Percentiles rank a stretch among this genome's conserved stretches.
Evolutionary conservation across 257 asterid genomes (phyloP).

Genomic region (Linderniella brevidens): DNA sequence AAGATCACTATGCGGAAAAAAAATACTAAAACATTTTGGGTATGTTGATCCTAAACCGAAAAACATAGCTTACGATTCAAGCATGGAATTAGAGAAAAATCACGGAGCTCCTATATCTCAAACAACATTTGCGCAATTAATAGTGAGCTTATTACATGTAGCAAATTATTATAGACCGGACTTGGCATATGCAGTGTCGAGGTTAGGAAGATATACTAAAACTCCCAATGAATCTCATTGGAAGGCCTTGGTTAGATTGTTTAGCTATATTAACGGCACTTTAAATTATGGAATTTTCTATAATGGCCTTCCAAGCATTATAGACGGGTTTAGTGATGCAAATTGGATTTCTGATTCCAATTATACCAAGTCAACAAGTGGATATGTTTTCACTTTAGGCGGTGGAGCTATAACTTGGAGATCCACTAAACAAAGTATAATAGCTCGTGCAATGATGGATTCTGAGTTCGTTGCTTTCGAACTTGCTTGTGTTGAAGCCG

Average conservation of each 20-base stretch:
- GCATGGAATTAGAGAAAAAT: not conserved
- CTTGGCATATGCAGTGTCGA: not conserved
- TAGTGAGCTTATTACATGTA: not conserved
- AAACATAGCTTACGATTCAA: not conserved
- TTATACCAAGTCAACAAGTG: not conserved
- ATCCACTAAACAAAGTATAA: not conserved
- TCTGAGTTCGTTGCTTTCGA: not conserved
- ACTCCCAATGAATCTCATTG: not conserved
- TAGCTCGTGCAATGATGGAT: not conserved
- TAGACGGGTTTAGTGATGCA: not conserved
- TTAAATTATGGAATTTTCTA: not conserved
- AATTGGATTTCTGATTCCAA: no score
- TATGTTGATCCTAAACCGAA: not conserved
- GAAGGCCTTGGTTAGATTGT: not conserved
- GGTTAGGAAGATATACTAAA: slow-evolving; percentile 1
- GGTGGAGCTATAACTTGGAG: not conserved
- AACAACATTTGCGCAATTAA: not conserved
- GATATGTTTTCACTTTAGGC: not conserved
- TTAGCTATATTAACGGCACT: not conserved
- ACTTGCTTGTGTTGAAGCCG: not conserved
- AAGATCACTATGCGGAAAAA: not conserved
- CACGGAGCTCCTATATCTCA: not conserved
- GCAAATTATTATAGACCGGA: not conserved
- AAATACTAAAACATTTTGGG: not conserved
- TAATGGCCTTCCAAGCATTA: not conserved